Percentiles rank a stretch among this genome's conserved stretches.
phyloP scores from a whole-genome alignment of 176 grass and related monocot species.

The Oryza brachyantha region DNA sequence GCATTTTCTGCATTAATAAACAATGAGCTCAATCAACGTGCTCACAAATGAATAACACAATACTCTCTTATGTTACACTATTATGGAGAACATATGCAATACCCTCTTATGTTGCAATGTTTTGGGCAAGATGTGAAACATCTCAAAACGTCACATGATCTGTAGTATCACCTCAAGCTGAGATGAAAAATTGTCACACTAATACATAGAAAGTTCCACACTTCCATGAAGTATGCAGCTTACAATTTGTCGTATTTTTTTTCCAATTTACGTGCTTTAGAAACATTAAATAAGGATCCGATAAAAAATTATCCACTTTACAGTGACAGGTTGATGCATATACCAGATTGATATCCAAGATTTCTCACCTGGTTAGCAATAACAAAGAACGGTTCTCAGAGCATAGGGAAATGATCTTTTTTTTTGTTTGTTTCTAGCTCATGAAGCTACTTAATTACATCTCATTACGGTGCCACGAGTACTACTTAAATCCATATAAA shows the following conservation, averaged over 20 bases:
- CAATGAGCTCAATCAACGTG: conserved; percentile 20
- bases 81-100: conserved; percentile 8
- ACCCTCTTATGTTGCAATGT: conserved; percentile 5
- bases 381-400: not conserved
- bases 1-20: conserved; percentile 56
- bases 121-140: conserved; percentile 17
- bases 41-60: not conserved
- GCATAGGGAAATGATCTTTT: not conserved
- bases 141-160: conserved; percentile 19
- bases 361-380: not conserved
- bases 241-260: not conserved
- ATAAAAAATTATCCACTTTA: not conserved
- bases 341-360: not conserved
- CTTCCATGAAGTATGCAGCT: not conserved
- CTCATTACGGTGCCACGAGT: not conserved
- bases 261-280: not conserved
- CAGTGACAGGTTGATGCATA: not conserved
- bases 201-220: not conserved
- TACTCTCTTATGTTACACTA: not conserved
- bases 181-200: not conserved
- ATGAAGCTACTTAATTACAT: not conserved
- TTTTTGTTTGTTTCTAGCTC: not conserved
- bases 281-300: not conserved
- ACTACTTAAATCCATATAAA: not conserved
- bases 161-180: not conserved